phyloP scores from a whole-genome alignment of 1,139 yeast species.

The Lodderomyces elongisporus region DNA sequence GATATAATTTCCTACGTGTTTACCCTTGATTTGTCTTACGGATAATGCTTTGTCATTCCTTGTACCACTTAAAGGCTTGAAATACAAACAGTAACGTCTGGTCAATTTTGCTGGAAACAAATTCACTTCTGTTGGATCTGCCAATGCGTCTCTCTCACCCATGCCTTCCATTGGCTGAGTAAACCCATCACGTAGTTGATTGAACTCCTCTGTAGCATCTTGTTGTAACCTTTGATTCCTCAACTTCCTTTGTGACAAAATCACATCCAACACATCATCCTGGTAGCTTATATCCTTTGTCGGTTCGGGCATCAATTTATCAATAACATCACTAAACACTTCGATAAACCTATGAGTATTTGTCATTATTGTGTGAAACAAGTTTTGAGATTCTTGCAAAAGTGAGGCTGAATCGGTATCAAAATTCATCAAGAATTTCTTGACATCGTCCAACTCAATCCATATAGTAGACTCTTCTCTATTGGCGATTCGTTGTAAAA shows the following conservation, averaged over 20 bases:
- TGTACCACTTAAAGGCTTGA: constrained; percentile 60
- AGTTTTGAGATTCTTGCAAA: constrained; percentile 25
- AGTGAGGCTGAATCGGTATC: constrained; percentile 10
- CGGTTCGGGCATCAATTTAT: constrained; percentile 79
- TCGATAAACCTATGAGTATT: constrained; percentile 81
- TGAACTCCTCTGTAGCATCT: constrained; percentile 55
- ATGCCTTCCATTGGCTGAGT: constrained; percentile 6
- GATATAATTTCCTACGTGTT: constrained; percentile 76
- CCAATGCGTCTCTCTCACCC: constrained; percentile 7
- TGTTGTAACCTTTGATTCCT: constrained; percentile 71
- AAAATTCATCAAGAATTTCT: constrained; percentile 54
- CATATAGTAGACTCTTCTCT: constrained; percentile 65
- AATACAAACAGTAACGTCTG: constrained; percentile 81
- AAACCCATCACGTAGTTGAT: constrained; percentile 36
- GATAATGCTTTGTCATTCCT: constrained; percentile 54
- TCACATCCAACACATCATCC: constrained; percentile 91
- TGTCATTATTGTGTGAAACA: constrained; percentile 56
- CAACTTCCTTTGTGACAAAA: constrained; percentile 80
- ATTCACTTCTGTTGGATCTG: constrained; percentile 17
- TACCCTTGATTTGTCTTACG: constrained; percentile 86
- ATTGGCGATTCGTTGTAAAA: constrained; percentile 80
- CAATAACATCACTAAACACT: constrained; percentile 68
- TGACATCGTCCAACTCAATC: constrained; percentile 82
- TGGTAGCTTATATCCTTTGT: constrained; percentile 70
- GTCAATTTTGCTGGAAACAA: constrained; percentile 82